Percentiles rank a stretch among this genome's conserved stretches.
phyloP scores from a whole-genome alignment of 2,329 filamentous ascomycete species.

The Trichoderma cornu-damae region DNA sequence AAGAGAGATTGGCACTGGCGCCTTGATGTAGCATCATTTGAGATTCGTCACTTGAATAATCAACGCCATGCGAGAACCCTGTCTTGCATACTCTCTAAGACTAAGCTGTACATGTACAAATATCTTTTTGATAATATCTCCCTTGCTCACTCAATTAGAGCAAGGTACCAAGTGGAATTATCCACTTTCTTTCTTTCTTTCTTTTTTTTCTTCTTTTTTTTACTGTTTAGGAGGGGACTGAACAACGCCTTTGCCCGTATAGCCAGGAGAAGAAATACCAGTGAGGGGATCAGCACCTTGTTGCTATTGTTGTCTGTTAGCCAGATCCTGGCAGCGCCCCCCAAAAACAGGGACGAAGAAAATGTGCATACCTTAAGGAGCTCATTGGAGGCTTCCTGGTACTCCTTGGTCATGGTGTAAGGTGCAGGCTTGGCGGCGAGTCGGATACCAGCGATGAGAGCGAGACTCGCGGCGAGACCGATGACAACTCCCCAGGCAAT shows the following conservation, averaged over 20 bases:
- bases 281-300: constrained; percentile 85
- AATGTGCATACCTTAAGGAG: constrained; percentile 66
- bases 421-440: constrained; percentile 67
- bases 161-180: constrained; percentile 29
- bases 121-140: constrained; percentile 28
- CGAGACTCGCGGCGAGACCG: constrained; percentile 62
- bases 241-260: constrained; percentile 71
- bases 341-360: too few species aligned
- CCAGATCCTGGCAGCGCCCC: neutral
- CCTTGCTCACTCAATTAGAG: constrained; percentile 34
- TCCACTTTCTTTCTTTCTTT: too few species aligned
- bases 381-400: constrained; percentile 93
- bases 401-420: constrained; percentile 91
- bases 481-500: constrained; percentile 67
- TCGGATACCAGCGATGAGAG: constrained; percentile 68
- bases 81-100: constrained; percentile 29
- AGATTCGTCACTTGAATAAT: constrained; percentile 31
- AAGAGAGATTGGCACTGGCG: neutral
- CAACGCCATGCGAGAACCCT: constrained; percentile 31
- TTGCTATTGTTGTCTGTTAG: constrained; percentile 47
- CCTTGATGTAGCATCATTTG: constrained; percentile 35
- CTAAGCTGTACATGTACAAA: constrained; percentile 36
- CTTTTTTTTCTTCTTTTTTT: constrained; percentile 32
- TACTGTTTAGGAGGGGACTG: constrained; percentile 60
- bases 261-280: constrained; percentile 73